Conservation (phyloP, 2,329 filamentous ascomycete genomes). For the Dryadomyces sulphureus region DNA sequence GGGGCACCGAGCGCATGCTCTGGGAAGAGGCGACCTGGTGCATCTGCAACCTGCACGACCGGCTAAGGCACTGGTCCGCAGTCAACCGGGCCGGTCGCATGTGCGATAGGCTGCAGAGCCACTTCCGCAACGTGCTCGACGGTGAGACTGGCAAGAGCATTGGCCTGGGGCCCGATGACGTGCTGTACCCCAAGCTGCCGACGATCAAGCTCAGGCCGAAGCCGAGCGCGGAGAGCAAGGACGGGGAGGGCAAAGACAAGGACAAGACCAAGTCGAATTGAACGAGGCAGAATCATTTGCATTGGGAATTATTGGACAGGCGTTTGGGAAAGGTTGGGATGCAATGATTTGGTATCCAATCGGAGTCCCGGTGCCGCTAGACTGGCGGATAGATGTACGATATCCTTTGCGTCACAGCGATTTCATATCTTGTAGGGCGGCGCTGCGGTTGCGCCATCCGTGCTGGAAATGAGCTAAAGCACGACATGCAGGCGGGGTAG, state of each 20-base stretch:
- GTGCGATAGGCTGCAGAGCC: slow-evolving; percentile 1
- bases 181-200: slow-evolving; percentile 1
- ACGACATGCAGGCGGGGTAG: background rate
- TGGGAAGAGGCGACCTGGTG: slow-evolving; percentile 18
- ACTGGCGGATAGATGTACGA: no score
- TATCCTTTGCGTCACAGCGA: background rate
- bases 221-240: background rate
- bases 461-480: background rate
- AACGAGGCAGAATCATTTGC: no score
- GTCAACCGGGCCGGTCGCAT: slow-evolving; percentile 2
- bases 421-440: background rate
- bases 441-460: background rate
- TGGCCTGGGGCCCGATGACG: slow-evolving; percentile 4
- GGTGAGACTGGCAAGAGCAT: background rate
- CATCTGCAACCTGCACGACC: slow-evolving; percentile 15
- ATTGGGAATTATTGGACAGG: no score
- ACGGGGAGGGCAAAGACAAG: no score
- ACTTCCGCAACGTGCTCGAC: slow-evolving; percentile 4
- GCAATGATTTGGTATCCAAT: no score
- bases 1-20: slow-evolving; percentile 19
- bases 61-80: slow-evolving; percentile 7
- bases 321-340: no score
- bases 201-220: background rate
- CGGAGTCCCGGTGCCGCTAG: no score
- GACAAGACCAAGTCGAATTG: no score